phyloP scores from a whole-genome alignment of 345 rosid species.

The Murraya paniculata region DNA sequence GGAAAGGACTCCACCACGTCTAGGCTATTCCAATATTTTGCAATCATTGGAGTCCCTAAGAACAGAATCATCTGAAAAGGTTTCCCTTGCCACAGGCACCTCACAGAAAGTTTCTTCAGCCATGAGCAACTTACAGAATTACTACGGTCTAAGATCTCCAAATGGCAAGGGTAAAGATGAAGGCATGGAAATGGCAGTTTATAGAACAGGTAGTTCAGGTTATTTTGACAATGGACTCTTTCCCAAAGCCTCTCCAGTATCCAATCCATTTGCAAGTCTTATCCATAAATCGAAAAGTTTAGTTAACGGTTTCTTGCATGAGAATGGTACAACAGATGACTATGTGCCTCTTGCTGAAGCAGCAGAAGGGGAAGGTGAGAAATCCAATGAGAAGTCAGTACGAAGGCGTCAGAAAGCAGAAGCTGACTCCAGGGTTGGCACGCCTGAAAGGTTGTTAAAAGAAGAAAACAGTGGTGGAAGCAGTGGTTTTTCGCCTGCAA shows the following conservation, averaged over 20 bases:
- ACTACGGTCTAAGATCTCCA: slow-evolving; percentile 40
- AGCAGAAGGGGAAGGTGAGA: slow-evolving; percentile 40
- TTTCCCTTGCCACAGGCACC: slow-evolving; percentile 49
- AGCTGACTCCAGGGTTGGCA: slow-evolving; percentile 32
- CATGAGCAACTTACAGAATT: slow-evolving; percentile 52
- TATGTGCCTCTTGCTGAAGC: slow-evolving; percentile 33
- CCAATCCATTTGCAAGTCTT: slow-evolving; percentile 15
- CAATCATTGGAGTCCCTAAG: slow-evolving; percentile 43
- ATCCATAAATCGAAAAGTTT: slow-evolving; percentile 20
- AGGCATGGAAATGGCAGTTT: slow-evolving; percentile 56
- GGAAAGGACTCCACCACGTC: slow-evolving; percentile 14
- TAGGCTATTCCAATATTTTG: slow-evolving; percentile 22
- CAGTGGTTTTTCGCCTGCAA: slow-evolving; percentile 30
- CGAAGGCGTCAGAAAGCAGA: slow-evolving; percentile 58
- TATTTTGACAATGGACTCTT: slow-evolving; percentile 17
- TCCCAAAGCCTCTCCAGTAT: slow-evolving; percentile 26
- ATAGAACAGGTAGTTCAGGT: slow-evolving; percentile 26
- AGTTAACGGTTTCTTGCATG: slow-evolving; percentile 21
- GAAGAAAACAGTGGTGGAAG: slow-evolving; percentile 49
- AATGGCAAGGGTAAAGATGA: slow-evolving; percentile 25
- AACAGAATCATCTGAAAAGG: slow-evolving; percentile 29
- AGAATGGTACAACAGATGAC: slow-evolving; percentile 23
- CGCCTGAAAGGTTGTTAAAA: slow-evolving; percentile 46
- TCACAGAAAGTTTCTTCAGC: slow-evolving; percentile 46
- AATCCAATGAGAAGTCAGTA: slow-evolving; percentile 38